These are phyloP conservation scores for Cucurbitaria berberidis DNA, from an alignment of 2,329 filamentous ascomycete species.

Conservation along the genomic window DNA sequence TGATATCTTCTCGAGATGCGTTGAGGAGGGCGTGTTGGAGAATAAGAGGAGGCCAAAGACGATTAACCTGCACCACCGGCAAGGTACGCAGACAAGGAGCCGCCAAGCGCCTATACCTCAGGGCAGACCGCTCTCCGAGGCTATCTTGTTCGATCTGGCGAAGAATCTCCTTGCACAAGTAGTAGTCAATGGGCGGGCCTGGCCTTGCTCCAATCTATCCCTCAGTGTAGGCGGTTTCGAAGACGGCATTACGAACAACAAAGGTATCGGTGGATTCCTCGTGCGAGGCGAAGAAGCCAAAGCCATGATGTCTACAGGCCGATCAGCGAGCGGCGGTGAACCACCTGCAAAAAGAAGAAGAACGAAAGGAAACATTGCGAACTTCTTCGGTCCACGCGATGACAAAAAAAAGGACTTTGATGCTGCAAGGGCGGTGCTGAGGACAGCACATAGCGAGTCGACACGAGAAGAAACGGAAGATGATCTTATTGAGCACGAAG, in stretches of 20 bases:
- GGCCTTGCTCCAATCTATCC: slow-evolving; percentile 91
- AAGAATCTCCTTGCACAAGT: slow-evolving; percentile 79
- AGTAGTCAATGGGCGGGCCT: slow-evolving; percentile 76
- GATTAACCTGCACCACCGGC: slow-evolving; percentile 82
- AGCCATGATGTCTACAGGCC: slow-evolving; percentile 44
- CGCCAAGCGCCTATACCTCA: slow-evolving; percentile 77
- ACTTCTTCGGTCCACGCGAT: slow-evolving; percentile 43
- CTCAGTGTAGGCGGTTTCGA: slow-evolving; percentile 92
- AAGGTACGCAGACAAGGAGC: slow-evolving; percentile 75
- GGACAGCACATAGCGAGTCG: slow-evolving; percentile 35
- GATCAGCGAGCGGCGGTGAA: slow-evolving; percentile 18
- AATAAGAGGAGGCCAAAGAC: slow-evolving; percentile 85
- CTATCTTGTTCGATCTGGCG: slow-evolving; percentile 74
- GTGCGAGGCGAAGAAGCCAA: slow-evolving; percentile 68
- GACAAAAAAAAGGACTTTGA: slow-evolving; percentile 44
- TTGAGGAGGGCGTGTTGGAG: slow-evolving; percentile 89
- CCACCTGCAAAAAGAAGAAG: slow-evolving; percentile 40
- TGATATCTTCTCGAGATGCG: slow-evolving; percentile 86
- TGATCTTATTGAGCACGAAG: slow-evolving; percentile 20
- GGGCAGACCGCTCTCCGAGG: slow-evolving; percentile 75
- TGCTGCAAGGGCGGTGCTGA: slow-evolving; percentile 37
- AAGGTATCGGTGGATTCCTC: slow-evolving; percentile 86
- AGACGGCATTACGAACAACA: slow-evolving; percentile 81
- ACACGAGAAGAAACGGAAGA: slow-evolving; percentile 34
- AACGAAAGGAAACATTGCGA: slow-evolving; percentile 46